phyloP scores from a whole-genome alignment of 1,139 yeast genomes.

The Taphrina betulina region DNA sequence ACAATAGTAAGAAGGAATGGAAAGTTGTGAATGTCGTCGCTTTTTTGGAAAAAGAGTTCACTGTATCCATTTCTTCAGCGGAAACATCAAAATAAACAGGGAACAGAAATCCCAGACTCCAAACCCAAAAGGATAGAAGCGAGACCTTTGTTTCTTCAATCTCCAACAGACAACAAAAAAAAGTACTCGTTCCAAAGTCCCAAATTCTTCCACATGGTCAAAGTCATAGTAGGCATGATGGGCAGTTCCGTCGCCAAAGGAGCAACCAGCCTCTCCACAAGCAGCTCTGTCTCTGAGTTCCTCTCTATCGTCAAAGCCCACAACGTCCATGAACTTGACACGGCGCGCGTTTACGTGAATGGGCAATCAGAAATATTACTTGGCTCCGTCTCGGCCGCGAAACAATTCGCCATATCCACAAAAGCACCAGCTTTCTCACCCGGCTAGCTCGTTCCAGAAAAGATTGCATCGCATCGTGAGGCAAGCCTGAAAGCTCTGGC shows the following conservation, averaged over 20 bases:
- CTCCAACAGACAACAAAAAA: too few species aligned
- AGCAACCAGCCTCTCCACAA: not conserved
- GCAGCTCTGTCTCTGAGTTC: not conserved
- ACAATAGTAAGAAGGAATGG: too few species aligned
- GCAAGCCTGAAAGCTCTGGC: not conserved
- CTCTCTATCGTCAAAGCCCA: not conserved
- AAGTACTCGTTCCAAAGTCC: too few species aligned
- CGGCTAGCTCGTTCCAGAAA: not conserved
- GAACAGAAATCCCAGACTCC: too few species aligned
- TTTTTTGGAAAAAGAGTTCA: too few species aligned
- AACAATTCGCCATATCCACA: not conserved
- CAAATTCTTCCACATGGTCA: not conserved
- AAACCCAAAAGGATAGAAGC: too few species aligned
- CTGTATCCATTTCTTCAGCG: too few species aligned
- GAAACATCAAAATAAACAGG: too few species aligned
- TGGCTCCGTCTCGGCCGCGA: not conserved
- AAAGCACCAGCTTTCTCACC: slow-evolving; percentile 6
- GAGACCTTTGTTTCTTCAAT: too few species aligned
- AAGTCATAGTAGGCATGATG: not conserved
- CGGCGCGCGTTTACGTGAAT: not conserved
- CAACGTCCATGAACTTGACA: not conserved
- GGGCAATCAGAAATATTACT: not conserved
- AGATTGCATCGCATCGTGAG: not conserved
- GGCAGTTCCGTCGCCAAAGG: slow-evolving; percentile 4
- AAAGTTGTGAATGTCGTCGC: too few species aligned